Percentiles rank a stretch among this genome's conserved stretches.
phyloP scores from a whole-genome alignment of 306 rosid genomes.

The Dalbergia cultrata region DNA sequence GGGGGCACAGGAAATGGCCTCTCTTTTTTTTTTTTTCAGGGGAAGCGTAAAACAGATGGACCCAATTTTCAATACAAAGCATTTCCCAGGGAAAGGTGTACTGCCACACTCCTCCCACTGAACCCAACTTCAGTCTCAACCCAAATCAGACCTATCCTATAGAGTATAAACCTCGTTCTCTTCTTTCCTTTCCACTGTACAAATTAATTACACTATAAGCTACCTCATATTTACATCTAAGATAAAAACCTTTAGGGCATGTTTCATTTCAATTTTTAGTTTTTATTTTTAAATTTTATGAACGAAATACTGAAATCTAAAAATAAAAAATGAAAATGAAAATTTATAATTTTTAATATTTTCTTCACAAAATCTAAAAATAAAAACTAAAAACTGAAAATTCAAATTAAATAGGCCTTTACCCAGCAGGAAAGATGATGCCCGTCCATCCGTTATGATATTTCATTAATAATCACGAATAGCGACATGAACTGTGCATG shows the following conservation, averaged over 20 bases:
- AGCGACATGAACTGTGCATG: not conserved
- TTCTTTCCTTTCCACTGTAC: conserved; percentile 64
- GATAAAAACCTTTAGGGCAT: no score
- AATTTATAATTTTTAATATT: no score
- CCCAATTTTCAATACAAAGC: conserved; percentile 57
- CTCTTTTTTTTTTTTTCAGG: conserved; percentile 39
- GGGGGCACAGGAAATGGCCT: conserved; percentile 31
- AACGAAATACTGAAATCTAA: no score
- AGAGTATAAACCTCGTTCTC: conserved; percentile 53
- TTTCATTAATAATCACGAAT: not conserved
- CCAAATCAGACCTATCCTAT: conserved; percentile 39
- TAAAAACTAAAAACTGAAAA: no score
- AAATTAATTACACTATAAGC: conserved; percentile 64
- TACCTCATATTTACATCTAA: conserved; percentile 65
- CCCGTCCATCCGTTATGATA: not conserved
- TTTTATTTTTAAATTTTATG: no score
- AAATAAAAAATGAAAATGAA: no score
- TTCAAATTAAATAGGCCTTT: no score
- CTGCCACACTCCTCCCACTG: conserved; percentile 48
- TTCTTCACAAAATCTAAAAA: no score
- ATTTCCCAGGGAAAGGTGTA: conserved; percentile 36
- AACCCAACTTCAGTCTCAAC: conserved; percentile 50
- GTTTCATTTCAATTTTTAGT: no score
- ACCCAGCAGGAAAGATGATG: not conserved
- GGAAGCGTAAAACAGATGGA: conserved; percentile 47